These are phyloP conservation scores for Yarrowia divulgata DNA, from an alignment of 805 yeast species.

Conservation along the genomic window DNA sequence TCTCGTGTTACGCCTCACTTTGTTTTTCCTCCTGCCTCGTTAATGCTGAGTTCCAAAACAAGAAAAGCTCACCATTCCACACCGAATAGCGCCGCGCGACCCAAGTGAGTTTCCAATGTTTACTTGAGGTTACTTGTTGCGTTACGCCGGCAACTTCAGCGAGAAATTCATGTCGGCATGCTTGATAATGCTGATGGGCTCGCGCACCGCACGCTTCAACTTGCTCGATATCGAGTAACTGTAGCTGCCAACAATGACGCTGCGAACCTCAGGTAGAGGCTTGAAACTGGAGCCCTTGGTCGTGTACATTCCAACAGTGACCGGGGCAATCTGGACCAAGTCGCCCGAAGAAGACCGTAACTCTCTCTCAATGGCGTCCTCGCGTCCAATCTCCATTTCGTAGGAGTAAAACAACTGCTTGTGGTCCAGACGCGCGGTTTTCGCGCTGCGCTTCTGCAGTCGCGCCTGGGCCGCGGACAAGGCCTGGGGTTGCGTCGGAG, in stretches of 20 bases:
- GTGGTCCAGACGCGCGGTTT: constrained; percentile 32
- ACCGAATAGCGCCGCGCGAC: constrained; percentile 20
- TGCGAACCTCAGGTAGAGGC: constrained; percentile 34
- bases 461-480: constrained; percentile 26
- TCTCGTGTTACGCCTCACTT: too few relatives aligned
- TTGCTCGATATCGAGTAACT: constrained; percentile 20
- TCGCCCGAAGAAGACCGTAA: constrained; percentile 12
- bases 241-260: constrained; percentile 34
- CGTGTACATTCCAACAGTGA: constrained; percentile 30
- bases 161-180: constrained; percentile 34
- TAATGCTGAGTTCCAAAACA: not conserved
- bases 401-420: constrained; percentile 30
- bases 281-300: constrained; percentile 37
- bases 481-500: constrained; percentile 23
- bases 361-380: constrained; percentile 27
- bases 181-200: constrained; percentile 35
- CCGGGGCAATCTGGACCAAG: constrained; percentile 22
- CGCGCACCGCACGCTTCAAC: constrained; percentile 26
- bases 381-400: constrained; percentile 39
- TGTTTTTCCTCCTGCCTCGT: constrained; percentile 16
- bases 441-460: constrained; percentile 26
- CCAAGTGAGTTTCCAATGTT: constrained; percentile 9
- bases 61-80: constrained; percentile 26
- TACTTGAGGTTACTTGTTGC: not conserved
- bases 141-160: constrained; percentile 27